phyloP scores from a whole-genome alignment of 768 basidiomycete genomes.

The Myochromella boudieri region DNA sequence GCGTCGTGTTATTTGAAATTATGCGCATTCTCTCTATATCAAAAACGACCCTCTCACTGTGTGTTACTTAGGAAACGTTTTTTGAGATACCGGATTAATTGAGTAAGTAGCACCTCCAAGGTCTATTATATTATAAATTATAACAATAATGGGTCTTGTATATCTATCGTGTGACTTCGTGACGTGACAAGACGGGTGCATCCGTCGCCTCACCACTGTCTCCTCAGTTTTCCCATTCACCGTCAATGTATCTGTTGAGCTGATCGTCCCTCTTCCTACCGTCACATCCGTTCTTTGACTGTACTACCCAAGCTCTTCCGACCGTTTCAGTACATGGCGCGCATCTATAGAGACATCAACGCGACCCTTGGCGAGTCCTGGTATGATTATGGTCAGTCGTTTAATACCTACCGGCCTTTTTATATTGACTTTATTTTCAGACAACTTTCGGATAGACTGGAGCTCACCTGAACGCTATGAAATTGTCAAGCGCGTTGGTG shows the following conservation, averaged over 20 bases:
- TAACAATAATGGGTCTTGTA: too few species aligned
- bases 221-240: conserved; percentile 12
- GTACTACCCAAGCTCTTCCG: conserved; percentile 5
- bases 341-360: conserved; percentile 58
- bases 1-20: too few species aligned
- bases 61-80: too few species aligned
- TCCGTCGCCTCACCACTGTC: conserved; percentile 11
- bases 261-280: conserved; percentile 11
- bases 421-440: conserved; percentile 23
- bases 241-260: conserved; percentile 18
- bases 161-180: conserved; percentile 10
- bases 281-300: conserved; percentile 10
- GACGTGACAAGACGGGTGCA: conserved; percentile 10
- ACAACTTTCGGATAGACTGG: conserved; percentile 63
- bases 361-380: conserved; percentile 54
- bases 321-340: conserved; percentile 36
- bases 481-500: conserved; percentile 59
- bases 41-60: too few species aligned
- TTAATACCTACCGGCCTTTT: not conserved
- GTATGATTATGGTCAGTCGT: conserved; percentile 59
- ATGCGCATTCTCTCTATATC: too few species aligned
- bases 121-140: too few species aligned
- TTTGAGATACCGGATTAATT: too few species aligned
- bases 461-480: conserved; percentile 68
- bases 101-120: too few species aligned